phyloP scores from a whole-genome alignment of 352 stramenopile genomes.

The Globisporangium camurandrum region DNA sequence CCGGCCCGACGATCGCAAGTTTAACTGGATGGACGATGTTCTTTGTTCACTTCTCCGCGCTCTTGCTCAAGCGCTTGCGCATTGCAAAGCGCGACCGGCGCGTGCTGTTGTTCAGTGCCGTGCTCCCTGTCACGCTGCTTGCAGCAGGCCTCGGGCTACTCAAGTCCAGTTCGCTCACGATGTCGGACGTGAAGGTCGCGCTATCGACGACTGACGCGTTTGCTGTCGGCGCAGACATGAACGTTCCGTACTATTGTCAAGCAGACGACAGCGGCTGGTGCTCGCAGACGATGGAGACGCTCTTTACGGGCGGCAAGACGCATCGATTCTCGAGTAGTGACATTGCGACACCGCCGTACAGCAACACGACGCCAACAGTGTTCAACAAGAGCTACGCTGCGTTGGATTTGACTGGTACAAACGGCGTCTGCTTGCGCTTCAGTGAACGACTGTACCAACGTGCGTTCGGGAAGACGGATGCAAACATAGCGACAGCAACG shows the following conservation, averaged over 20 bases:
- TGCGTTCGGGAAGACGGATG: constrained; percentile 16
- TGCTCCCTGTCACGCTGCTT: constrained; percentile 47
- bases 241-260: constrained; percentile 43
- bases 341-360: constrained; percentile 30
- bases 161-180: constrained; percentile 48
- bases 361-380: constrained; percentile 14
- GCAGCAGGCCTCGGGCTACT: constrained; percentile 20
- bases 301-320: constrained; percentile 6
- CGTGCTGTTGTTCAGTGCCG: constrained; percentile 73
- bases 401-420: constrained; percentile 19
- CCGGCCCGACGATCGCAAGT: constrained; percentile 15
- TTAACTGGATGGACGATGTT: constrained; percentile 44
- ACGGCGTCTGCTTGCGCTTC: constrained; percentile 28
- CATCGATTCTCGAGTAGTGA: constrained; percentile 18
- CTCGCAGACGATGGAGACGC: constrained; percentile 21
- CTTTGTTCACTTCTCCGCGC: constrained; percentile 72
- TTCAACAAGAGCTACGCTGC: constrained; percentile 26
- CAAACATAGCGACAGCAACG: constrained; percentile 29
- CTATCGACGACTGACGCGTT: constrained; percentile 27
- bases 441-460: constrained; percentile 26
- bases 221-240: constrained; percentile 17
- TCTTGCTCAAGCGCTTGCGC: constrained; percentile 86
- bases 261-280: constrained; percentile 38
- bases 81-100: constrained; percentile 90
- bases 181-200: constrained; percentile 35